Evolutionary conservation across 2,329 filamentous ascomycete genomes (phyloP).

Genomic region (Cyphellophora europaea): DNA sequence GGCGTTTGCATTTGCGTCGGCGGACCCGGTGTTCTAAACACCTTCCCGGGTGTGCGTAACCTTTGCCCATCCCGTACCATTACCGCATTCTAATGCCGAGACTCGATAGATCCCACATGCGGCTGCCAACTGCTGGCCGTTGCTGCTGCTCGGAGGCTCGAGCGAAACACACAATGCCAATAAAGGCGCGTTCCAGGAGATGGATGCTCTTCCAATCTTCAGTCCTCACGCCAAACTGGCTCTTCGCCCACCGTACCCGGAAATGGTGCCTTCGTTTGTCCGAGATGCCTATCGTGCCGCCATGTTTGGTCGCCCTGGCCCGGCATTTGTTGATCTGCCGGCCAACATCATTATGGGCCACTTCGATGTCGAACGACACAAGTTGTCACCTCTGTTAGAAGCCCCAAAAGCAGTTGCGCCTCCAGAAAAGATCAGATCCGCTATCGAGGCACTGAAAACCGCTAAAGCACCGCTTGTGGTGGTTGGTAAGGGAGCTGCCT

Average conservation of each 20-base stretch:
- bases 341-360: constrained; percentile 43
- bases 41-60: constrained; percentile 43
- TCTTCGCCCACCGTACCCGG: constrained; percentile 33
- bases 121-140: constrained; percentile 44
- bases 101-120: constrained; percentile 42
- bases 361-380: constrained; percentile 14
- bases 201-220: constrained; percentile 45
- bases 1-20: constrained; percentile 50
- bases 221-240: constrained; percentile 44
- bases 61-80: constrained; percentile 9
- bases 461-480: constrained; percentile 44
- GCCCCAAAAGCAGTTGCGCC: constrained; percentile 36
- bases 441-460: constrained; percentile 33
- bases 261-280: constrained; percentile 33
- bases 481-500: constrained; percentile 47
- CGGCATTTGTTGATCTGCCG: constrained; percentile 45
- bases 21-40: constrained; percentile 49
- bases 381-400: constrained; percentile 19
- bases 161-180: constrained; percentile 41
- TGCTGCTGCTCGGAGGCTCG: constrained; percentile 45
- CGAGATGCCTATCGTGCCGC: constrained; percentile 42
- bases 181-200: constrained; percentile 48
- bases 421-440: constrained; percentile 29
- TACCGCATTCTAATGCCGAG: no score
- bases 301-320: constrained; percentile 45